Percentiles rank a stretch among this genome's conserved stretches.
Evolutionary conservation across 129 eudicot species (phyloP).

Genomic region (Artemisia annua): DNA sequence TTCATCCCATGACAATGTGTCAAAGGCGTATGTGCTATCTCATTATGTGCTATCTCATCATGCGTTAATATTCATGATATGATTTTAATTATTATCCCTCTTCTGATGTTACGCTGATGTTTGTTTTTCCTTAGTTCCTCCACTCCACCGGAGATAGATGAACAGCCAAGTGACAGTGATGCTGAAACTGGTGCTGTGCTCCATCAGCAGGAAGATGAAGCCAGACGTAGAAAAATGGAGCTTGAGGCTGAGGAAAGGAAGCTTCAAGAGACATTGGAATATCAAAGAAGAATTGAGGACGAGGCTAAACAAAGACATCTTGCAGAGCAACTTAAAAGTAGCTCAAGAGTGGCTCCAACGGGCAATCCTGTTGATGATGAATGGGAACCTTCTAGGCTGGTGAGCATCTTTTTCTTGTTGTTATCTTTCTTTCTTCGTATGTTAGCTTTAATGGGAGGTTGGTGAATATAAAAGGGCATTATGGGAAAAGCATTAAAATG

Average conservation of each 20-base stretch:
- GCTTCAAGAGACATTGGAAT: conserved; percentile 97
- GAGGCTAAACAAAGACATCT: conserved; percentile 93
- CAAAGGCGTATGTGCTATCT: conserved; percentile 35
- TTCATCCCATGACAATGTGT: conserved; percentile 33
- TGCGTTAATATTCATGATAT: conserved; percentile 13
- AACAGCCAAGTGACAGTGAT: conserved; percentile 32
- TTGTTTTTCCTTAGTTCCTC: conserved; percentile 34
- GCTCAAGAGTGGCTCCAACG: conserved; percentile 29
- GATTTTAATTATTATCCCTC: neutral
- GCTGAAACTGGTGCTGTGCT: conserved; percentile 33
- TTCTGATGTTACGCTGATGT: conserved; percentile 1
- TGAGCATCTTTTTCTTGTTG: neutral
- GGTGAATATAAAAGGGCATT: neutral
- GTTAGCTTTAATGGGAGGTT: neutral
- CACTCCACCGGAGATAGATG: conserved; percentile 34
- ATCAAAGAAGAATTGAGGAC: conserved; percentile 85
- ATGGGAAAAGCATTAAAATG: conserved; percentile 9
- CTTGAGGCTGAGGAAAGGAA: conserved; percentile 98
- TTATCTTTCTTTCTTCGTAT: neutral
- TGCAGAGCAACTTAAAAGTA: conserved; percentile 63
- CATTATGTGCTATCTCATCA: conserved; percentile 12
- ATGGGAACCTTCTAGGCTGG: conserved; percentile 34
- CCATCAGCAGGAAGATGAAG: conserved; percentile 63
- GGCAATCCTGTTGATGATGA: conserved; percentile 34
- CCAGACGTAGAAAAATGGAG: conserved; percentile 54